These are phyloP conservation scores for Pyrenophora seminiperda DNA, from an alignment of 2,329 filamentous ascomycete species.

Conservation along the genomic window DNA sequence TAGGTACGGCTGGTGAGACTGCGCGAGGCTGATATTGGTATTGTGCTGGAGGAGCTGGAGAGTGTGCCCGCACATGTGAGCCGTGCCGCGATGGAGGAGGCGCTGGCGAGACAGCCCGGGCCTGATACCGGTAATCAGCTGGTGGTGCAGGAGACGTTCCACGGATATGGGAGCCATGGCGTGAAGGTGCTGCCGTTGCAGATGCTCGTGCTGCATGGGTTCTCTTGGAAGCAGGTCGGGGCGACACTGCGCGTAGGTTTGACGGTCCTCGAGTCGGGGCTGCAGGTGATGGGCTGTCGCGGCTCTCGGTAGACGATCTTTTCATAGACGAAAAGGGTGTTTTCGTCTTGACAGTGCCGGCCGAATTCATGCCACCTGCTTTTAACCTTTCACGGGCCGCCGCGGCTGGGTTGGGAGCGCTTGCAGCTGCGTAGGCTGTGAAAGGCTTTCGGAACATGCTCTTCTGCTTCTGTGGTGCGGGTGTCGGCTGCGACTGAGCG, in stretches of 20 bases:
- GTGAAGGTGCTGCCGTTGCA: slow-evolving; percentile 47
- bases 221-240: slow-evolving; percentile 43
- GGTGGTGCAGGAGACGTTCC: slow-evolving; percentile 39
- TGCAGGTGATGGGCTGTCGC: slow-evolving; percentile 39
- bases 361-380: slow-evolving; percentile 36
- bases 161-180: slow-evolving; percentile 31
- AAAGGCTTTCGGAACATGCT: slow-evolving; percentile 68
- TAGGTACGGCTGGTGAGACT: slow-evolving; percentile 38
- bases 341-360: slow-evolving; percentile 48
- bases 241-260: slow-evolving; percentile 49
- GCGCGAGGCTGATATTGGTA: slow-evolving; percentile 19
- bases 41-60: slow-evolving; percentile 34
- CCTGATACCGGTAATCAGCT: slow-evolving; percentile 25
- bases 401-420: slow-evolving; percentile 50
- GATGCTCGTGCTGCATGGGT: slow-evolving; percentile 43
- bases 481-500: slow-evolving; percentile 54
- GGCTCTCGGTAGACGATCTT: slow-evolving; percentile 47
- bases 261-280: slow-evolving; percentile 29
- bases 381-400: slow-evolving; percentile 45
- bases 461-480: slow-evolving; percentile 55
- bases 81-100: slow-evolving; percentile 34
- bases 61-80: slow-evolving; percentile 31
- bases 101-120: slow-evolving; percentile 31
- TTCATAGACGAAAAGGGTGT: slow-evolving; percentile 59
- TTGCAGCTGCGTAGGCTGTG: slow-evolving; percentile 61